Evolutionary conservation across 1,284 basidiomycete species (phyloP), one percentile per base, ranked within the genome.

Genomic region (Vanrija sp.): DNA sequence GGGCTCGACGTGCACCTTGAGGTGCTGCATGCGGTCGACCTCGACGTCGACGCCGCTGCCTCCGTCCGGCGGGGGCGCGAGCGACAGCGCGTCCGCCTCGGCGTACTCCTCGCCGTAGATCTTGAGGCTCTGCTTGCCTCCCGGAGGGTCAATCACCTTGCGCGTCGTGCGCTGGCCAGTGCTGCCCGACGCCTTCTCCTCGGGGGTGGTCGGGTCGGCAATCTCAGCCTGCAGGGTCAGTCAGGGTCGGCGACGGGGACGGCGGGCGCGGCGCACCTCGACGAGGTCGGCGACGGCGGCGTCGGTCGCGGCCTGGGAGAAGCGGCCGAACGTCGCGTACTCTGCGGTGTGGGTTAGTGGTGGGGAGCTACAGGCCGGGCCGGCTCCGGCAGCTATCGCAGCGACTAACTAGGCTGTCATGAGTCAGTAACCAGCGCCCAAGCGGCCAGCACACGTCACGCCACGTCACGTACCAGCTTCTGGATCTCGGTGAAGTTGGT

Each of bases 311-410:
- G 69, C 72, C 53, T 73, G 54, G 23, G 71, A 73, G 55, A 77
- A 68, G 52, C 65, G 68, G 23, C 75, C 74, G 47, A 77, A 77
- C 7, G 74, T 70, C n/a, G 75, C 75, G 67, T 75, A 76, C 58
- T 77, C 75, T 77, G 51, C 19, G 5, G 15, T 15, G 40, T 7
- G 6, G 15, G 55, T 62, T 6, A 64, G 62, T 29, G 18, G 29
- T 42, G 19, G 18, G 21, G 40, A 5, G n/a, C n/a, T 9, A 23
- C 19, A 12, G 21, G 21, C 6, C 9, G 34, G 34, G 2, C 4
- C 1, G 34, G 34, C 12, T 12, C 2, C 12, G 14, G 6, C 6
- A 34, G 18, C 28, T 7, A 28, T 7, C 28, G 28, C 21, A 28
- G n/a, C n/a, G 21, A 62, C 71, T 61, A 49, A 72, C 72, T 74